Percentiles rank a stretch among this genome's conserved stretches.
phyloP scores from a whole-genome alignment of 768 basidiomycete species.

The Asterophora parasitica region DNA sequence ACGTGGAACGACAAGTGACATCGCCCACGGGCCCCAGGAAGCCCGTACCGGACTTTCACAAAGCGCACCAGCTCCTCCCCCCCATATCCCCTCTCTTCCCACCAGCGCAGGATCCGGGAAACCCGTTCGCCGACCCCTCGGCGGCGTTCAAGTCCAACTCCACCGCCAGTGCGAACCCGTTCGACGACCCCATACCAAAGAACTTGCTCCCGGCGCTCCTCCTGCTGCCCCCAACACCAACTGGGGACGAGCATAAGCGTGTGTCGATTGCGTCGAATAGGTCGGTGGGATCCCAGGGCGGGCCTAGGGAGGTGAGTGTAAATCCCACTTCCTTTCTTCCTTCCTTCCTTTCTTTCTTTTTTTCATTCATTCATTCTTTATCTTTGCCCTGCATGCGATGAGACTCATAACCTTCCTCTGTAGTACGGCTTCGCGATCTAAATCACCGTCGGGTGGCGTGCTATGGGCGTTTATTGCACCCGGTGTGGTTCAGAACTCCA shows the following conservation, averaged over 20 bases:
- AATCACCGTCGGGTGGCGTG: too few relatives aligned
- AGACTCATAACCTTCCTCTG: too few relatives aligned
- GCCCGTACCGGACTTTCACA: conserved; percentile 13
- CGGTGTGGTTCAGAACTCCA: too few relatives aligned
- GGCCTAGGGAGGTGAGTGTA: background rate
- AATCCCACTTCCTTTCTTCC: background rate
- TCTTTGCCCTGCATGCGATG: too few relatives aligned
- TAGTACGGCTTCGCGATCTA: conserved; percentile 1
- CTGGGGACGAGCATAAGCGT: background rate
- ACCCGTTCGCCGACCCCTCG: conserved; percentile 19
- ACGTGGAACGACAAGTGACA: conserved; percentile 2
- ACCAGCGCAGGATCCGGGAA: background rate
- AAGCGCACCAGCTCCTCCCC: background rate
- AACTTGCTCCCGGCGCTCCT: conserved; percentile 4
- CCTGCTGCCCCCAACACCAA: conserved; percentile 8
- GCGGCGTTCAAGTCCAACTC: background rate
- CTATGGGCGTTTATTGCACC: too few relatives aligned
- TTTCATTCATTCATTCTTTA: too few relatives aligned
- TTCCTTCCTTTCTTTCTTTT: background rate
- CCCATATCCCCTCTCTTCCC: background rate
- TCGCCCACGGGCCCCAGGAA: conserved; percentile 12
- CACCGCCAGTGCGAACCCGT: conserved; percentile 10
- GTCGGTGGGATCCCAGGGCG: background rate
- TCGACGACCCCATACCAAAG: conserved; percentile 12
- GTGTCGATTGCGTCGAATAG: background rate